phyloP scores from a whole-genome alignment of 805 yeast genomes.

The Lipomyces japonicus region DNA sequence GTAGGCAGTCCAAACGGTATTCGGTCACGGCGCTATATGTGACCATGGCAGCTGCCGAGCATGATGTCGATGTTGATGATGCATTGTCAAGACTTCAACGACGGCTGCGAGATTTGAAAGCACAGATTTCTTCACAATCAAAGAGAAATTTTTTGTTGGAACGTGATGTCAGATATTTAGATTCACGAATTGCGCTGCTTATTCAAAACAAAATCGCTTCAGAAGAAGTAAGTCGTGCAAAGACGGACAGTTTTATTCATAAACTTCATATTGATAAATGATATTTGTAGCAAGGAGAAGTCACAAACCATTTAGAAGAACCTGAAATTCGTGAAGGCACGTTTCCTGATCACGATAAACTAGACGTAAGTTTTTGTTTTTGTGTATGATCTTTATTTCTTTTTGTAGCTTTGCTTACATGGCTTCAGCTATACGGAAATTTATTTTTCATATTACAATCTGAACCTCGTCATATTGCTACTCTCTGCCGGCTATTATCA shows the following conservation, averaged over 20 bases:
- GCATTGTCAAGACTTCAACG: conserved; percentile 37
- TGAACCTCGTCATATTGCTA: conserved; percentile 40
- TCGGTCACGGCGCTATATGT: conserved; percentile 39
- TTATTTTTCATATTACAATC: conserved; percentile 40
- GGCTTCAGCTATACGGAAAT: conserved; percentile 33
- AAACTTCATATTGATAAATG: no score
- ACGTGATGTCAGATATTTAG: conserved; percentile 40
- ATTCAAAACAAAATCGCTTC: conserved; percentile 40
- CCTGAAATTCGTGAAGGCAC: conserved; percentile 27
- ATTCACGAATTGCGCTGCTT: conserved; percentile 40
- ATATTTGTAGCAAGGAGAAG: conserved; percentile 33
- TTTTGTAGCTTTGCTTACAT: no score
- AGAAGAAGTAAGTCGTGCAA: conserved; percentile 32
- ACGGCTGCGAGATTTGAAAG: conserved; percentile 36
- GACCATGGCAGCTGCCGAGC: conserved; percentile 38
- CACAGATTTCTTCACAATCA: conserved; percentile 38
- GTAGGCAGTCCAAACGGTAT: conserved; percentile 31
- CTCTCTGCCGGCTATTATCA: conserved; percentile 35
- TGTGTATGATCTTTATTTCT: not conserved
- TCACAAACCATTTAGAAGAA: conserved; percentile 35
- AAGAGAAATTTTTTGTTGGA: conserved; percentile 40
- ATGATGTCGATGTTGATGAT: conserved; percentile 38
- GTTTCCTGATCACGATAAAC: conserved; percentile 35
- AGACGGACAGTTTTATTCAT: conserved; percentile 1
- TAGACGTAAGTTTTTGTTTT: conserved; percentile 29